phyloP scores from a whole-genome alignment of 169 alveolate species.

The Cryptosporidium baileyi region DNA sequence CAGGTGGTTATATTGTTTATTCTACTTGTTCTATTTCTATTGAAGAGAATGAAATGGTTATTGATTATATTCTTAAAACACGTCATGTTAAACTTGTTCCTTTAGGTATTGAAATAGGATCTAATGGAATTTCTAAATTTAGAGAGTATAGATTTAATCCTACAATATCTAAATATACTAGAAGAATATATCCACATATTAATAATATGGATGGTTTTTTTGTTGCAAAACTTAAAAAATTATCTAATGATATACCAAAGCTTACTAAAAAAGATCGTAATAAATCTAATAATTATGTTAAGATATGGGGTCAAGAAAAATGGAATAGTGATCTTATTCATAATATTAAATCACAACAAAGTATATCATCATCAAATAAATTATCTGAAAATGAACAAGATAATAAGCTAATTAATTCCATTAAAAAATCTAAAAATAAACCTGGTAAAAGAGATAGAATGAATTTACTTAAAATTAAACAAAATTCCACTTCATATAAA shows the following conservation, averaged over 20 bases:
- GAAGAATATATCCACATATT: constrained; percentile 94
- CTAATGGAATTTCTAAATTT: constrained; percentile 89
- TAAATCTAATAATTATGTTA: constrained; percentile 34
- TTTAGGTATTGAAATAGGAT: constrained; percentile 86
- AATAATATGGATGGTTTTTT: constrained; percentile 97
- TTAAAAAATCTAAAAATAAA: constrained; percentile 34
- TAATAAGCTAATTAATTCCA: neutral
- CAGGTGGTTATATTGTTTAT: constrained; percentile 97
- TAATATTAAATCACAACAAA: neutral
- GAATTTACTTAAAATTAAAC: neutral
- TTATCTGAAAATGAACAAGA: neutral
- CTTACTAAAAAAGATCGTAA: constrained; percentile 67
- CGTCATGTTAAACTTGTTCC: constrained; percentile 85
- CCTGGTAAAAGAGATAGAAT: constrained; percentile 67
- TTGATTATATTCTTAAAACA: constrained; percentile 91
- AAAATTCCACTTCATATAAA: too few species aligned
- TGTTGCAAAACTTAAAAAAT: constrained; percentile 93
- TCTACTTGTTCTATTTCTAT: constrained; percentile 96
- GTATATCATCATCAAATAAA: neutral
- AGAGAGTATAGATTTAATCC: constrained; percentile 91
- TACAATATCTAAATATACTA: constrained; percentile 78
- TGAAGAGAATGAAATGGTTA: constrained; percentile 96
- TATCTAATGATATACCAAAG: constrained; percentile 83
- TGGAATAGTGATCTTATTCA: constrained; percentile 23
- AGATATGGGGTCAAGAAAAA: constrained; percentile 57